Evolutionary conservation across 2,329 filamentous ascomycete genomes (phyloP).

Genomic region (Botrytis squamosa): DNA sequence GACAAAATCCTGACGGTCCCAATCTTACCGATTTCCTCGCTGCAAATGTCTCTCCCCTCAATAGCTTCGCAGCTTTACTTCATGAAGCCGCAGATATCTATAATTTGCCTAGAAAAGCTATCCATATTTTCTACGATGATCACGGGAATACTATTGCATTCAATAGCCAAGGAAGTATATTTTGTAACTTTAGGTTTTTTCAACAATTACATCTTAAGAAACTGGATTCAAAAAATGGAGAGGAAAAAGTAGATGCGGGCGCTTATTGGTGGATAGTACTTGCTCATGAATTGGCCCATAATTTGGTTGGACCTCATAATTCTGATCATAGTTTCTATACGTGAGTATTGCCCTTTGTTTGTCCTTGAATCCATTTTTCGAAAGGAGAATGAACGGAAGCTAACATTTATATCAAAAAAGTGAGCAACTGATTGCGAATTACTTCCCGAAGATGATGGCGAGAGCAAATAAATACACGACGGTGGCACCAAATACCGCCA

Average conservation of each 20-base stretch:
- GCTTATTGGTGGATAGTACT: conserved; percentile 95
- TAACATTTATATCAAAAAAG: conserved; percentile 41
- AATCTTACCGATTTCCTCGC: conserved; percentile 58
- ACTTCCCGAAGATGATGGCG: conserved; percentile 67
- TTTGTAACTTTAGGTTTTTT: conserved; percentile 92
- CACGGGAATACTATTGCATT: conserved; percentile 84
- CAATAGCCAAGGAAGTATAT: conserved; percentile 82
- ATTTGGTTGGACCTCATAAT: conserved; percentile 76
- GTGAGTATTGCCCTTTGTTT: conserved; percentile 42
- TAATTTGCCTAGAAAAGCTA: conserved; percentile 60
- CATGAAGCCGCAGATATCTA: conserved; percentile 72
- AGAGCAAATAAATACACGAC: conserved; percentile 26
- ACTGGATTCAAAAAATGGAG: conserved; percentile 42
- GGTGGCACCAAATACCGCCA: neutral
- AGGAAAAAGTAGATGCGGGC: conserved; percentile 64
- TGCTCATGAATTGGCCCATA: conserved; percentile 94
- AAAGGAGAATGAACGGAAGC: neutral
- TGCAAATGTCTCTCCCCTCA: conserved; percentile 60
- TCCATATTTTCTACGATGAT: conserved; percentile 88
- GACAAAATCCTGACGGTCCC: conserved; percentile 47
- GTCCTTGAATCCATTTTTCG: neutral
- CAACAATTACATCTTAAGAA: conserved; percentile 67
- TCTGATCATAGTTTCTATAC: conserved; percentile 81
- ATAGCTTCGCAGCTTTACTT: conserved; percentile 67
- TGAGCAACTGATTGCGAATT: conserved; percentile 75